Percentiles rank a stretch among this genome's conserved stretches.
Conservation (phyloP, 441 rosid species). For the Pelargonium myrrhifolium region DNA sequence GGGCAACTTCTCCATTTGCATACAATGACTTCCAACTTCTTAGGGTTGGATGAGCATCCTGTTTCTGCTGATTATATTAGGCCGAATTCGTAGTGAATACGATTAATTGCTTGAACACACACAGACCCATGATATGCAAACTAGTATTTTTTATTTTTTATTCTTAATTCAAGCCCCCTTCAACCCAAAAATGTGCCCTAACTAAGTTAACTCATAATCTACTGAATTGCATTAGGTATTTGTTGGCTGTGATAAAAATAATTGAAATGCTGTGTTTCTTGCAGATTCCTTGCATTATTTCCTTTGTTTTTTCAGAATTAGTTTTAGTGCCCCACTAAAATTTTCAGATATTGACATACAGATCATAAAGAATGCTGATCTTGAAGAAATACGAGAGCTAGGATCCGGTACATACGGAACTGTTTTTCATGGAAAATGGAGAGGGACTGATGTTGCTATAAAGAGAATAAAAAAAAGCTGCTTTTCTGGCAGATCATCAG, state of each 20-base stretch:
- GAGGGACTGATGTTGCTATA: conserved; percentile 93
- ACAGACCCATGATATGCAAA: background rate
- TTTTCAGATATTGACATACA: conserved; percentile 23
- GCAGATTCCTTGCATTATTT: background rate
- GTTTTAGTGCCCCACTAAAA: conserved; percentile 5
- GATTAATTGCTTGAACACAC: background rate
- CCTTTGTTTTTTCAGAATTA: conserved; percentile 6
- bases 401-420: conserved; percentile 96
- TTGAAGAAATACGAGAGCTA: conserved; percentile 73
- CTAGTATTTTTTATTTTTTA: conserved; percentile 1
- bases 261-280: background rate
- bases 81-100: background rate
- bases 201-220: conserved; percentile 1
- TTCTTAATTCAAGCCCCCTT: background rate
- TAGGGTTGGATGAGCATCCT: background rate
- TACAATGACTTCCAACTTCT: background rate
- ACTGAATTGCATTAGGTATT: background rate
- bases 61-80: background rate
- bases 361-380: conserved; percentile 68
- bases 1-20: background rate
- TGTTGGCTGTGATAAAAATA: background rate
- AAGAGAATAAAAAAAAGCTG: conserved; percentile 83
- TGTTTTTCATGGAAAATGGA: conserved; percentile 84
- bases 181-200: background rate
- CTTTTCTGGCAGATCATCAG: conserved; percentile 68